A percentile compares a stretch with the other conserved stretches of the same genome.
These are phyloP conservation scores for Starmerella etchellsii DNA, from an alignment of 805 yeast species.

Conservation along the genomic window DNA sequence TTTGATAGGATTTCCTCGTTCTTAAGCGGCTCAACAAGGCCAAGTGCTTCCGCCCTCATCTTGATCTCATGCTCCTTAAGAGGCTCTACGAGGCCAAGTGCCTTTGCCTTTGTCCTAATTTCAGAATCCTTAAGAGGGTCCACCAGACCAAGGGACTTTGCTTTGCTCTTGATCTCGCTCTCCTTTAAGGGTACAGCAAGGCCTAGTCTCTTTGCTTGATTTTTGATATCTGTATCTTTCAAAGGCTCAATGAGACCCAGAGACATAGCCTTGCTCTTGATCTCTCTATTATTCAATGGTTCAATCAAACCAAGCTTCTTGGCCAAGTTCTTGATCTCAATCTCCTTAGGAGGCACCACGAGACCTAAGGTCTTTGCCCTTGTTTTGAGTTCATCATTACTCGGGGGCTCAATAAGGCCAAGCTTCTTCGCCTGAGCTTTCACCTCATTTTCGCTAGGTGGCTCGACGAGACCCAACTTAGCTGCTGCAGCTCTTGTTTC, in stretches of 20 bases:
- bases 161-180: slow-evolving; percentile 7
- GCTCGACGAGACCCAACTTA: slow-evolving; percentile 5
- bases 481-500: slow-evolving; percentile 8
- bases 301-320: slow-evolving; percentile 9
- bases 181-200: slow-evolving; percentile 16
- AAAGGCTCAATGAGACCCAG: slow-evolving; percentile 24
- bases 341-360: slow-evolving; percentile 5
- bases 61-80: slow-evolving; percentile 10
- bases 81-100: slow-evolving; percentile 49
- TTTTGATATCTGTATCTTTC: slow-evolving; percentile 4
- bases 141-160: slow-evolving; percentile 11
- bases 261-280: slow-evolving; percentile 31
- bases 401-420: slow-evolving; percentile 17
- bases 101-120: slow-evolving; percentile 2
- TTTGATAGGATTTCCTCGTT: slow-evolving; percentile 5
- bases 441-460: slow-evolving; percentile 9
- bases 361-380: slow-evolving; percentile 8
- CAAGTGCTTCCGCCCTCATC: slow-evolving; percentile 9
- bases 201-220: slow-evolving; percentile 15
- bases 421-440: slow-evolving; percentile 9
- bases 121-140: slow-evolving; percentile 28
- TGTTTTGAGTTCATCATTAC: slow-evolving; percentile 5
- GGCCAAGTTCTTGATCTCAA: slow-evolving; percentile 8
- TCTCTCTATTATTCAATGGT: slow-evolving; percentile 6
- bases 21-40: slow-evolving; percentile 6